Base-by-base conservation (phyloP, 1,284 basidiomycete genomes). In the Spongispora temasekensis region DNA sequence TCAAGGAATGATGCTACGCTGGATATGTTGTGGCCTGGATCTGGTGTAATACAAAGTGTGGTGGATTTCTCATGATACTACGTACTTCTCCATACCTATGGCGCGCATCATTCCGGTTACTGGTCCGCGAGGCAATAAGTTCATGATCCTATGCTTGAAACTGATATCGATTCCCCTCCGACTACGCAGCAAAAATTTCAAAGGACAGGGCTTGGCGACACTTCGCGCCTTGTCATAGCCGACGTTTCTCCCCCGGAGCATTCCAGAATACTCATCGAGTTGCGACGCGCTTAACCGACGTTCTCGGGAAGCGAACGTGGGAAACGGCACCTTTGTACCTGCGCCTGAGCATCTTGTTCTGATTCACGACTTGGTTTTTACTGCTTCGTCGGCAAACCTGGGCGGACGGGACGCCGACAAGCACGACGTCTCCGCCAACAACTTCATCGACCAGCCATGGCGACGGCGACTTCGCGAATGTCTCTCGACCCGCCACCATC, bases 361-460 rank as follows among this genome's bases (percentile, higher is more conserved):
- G 48, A 61, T 71, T 57, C 57, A 55, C 60, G 37, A 30, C 52
- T 62, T 69, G 56, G 66, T 69, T 67, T 69, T 68, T 59, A 55
- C 69, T 54, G 53, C 64, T 55, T 59, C 46, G 61, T 60, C 52
- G 65, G 59, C 57, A 30, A 37, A 50, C 40, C 23, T 56, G 55
- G 57, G 53, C 40, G 31, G 57, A 57, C 56, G 59, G 56, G 63
- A 60, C 71, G 70, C 66, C 59, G 30, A n/a, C 61, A 42, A 64
- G 62, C 55, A 69, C 64, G 31, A 44, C 62, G 51, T 61, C 61
- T 48, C 13, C 25, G 17, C 25, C 13, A 55, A 65, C 64, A 31
- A 54, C 55, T 7, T 25, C 37, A 10, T 37, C 59, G 19, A 46
- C 57, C 1, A 30, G 54, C 31, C 13, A 71, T 70, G 68, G 61